A percentile compares a stretch with the other conserved stretches of the same genome.
These are phyloP conservation scores for Flaveria sonorensis DNA, from an alignment of 129 eudicot species.

Conservation along the genomic window DNA sequence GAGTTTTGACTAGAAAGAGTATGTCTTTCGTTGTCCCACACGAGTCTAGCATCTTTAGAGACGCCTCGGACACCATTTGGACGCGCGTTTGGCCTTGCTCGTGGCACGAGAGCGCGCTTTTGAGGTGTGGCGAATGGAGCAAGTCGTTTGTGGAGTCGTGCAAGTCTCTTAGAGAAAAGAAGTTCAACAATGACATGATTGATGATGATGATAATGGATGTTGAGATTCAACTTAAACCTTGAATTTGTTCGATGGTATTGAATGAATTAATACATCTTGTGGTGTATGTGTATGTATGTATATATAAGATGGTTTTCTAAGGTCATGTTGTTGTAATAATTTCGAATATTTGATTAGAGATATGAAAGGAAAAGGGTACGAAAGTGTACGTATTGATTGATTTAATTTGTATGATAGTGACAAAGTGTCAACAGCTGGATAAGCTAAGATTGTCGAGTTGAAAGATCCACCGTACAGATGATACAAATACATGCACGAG, in stretches of 20 bases:
- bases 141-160: conserved; percentile 69
- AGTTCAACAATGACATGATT: conserved; percentile 49
- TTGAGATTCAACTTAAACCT: background rate
- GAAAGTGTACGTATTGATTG: conserved; percentile 40
- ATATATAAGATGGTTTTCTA: conserved; percentile 7
- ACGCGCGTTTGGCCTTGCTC: conserved; percentile 47
- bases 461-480: conserved; percentile 26
- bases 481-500: background rate
- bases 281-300: conserved; percentile 13
- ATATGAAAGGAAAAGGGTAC: conserved; percentile 44
- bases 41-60: conserved; percentile 64
- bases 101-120: conserved; percentile 38
- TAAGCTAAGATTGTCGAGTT: conserved; percentile 27
- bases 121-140: conserved; percentile 57
- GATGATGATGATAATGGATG: background rate
- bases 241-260: background rate
- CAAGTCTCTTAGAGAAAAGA: conserved; percentile 53
- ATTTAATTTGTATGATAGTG: conserved; percentile 20
- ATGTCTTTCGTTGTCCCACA: conserved; percentile 75
- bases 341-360: conserved; percentile 27
- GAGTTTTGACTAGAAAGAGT: conserved; percentile 58
- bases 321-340: background rate
- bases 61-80: conserved; percentile 59
- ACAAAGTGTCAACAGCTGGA: conserved; percentile 37
- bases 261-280: background rate